Percentiles rank a stretch among this genome's conserved stretches.
phyloP scores from a whole-genome alignment of 371 early-diverging fungal species.

The Entomophthora muscae region DNA sequence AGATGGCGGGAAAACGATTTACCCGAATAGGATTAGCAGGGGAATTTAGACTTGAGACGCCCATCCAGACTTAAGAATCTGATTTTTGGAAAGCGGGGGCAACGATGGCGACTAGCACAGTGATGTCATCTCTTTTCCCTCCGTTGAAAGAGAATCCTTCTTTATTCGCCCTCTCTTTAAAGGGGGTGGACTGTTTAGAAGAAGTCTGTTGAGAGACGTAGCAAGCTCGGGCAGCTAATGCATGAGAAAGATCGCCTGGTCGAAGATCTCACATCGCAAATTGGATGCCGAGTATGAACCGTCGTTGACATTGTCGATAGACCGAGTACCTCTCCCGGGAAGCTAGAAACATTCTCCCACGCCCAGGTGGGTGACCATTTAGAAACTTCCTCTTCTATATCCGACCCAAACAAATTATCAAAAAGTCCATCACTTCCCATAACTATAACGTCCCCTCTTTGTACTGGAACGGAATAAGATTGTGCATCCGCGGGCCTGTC shows the following conservation, averaged over 20 bases:
- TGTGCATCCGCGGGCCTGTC: conserved; percentile 53
- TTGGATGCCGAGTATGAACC: not conserved
- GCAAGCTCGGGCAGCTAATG: conserved; percentile 56
- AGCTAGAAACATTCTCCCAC: not conserved
- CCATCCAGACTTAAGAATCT: not conserved
- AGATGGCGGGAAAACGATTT: not conserved
- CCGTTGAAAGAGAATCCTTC: conserved; percentile 62
- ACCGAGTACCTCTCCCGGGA: not conserved
- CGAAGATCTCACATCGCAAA: conserved; percentile 13
- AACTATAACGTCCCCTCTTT: conserved; percentile 56
- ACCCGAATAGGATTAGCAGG: not conserved
- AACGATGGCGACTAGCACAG: conserved; percentile 47
- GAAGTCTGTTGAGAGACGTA: conserved; percentile 52
- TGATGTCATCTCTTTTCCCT: conserved; percentile 72
- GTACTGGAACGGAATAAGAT: conserved; percentile 58
- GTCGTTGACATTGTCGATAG: conserved; percentile 18
- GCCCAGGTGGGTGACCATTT: conserved; percentile 37
- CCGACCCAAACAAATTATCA: conserved; percentile 43
- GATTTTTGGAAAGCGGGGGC: not conserved
- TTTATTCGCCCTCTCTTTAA: conserved; percentile 58
- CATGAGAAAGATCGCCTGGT: conserved; percentile 56
- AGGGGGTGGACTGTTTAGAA: conserved; percentile 58
- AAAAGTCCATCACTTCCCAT: conserved; percentile 64
- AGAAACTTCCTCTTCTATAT: conserved; percentile 50
- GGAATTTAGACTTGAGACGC: not conserved